Evolutionary conservation across 1,139 yeast genomes (phyloP), one percentile per base, ranked within the genome.

Genomic region (Pichia inconspicua): DNA sequence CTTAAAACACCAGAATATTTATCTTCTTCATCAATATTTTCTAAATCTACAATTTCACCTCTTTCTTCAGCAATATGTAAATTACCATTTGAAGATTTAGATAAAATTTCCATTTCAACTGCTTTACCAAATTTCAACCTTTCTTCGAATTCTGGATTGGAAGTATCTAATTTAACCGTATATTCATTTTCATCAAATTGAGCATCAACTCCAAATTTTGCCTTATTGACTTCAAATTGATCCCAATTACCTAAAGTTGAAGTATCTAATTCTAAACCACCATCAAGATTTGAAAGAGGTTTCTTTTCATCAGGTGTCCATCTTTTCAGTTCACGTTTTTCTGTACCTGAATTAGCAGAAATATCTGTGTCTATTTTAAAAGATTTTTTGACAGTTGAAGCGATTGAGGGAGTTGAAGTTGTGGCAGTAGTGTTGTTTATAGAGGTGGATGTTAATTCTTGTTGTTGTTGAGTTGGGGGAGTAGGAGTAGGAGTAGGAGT

Each of bases 21-120:
- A 66, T 89, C 97, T 65, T 94, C 99, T 67, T 92, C 98, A 65
- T 92, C 97, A 58, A 86, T 57, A 3, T 95, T 96, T 53, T 85
- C 77, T 62, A 87, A 96, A 62, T 87, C 96, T 39, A 84, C 77
- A 22, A 64, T 64, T 14, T 79, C 52, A 22, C 96, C 96, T 64
- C 98, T 80, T 66, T 92, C 98, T 64, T 92, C 98, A 53, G 95
- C 88, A 36, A 90, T 57, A 65, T 92, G 97, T 37, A 79, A 71
- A 62, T 87, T 89, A 36, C 82, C 82, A 25, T 83, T 75, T 48
- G 71, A 61, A 8, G 77, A 71, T 55, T 79, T 84, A 41, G 73
- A 68, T 63, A 85, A 94, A 58, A 92, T 92, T 62, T 92, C 97
- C 43, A 71, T 73, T 1, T 97, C 97, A 52, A 94, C 66, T 56